Evolutionary conservation across 805 yeast genomes (phyloP).

Genomic region (Myxozyma lipomycoides): DNA sequence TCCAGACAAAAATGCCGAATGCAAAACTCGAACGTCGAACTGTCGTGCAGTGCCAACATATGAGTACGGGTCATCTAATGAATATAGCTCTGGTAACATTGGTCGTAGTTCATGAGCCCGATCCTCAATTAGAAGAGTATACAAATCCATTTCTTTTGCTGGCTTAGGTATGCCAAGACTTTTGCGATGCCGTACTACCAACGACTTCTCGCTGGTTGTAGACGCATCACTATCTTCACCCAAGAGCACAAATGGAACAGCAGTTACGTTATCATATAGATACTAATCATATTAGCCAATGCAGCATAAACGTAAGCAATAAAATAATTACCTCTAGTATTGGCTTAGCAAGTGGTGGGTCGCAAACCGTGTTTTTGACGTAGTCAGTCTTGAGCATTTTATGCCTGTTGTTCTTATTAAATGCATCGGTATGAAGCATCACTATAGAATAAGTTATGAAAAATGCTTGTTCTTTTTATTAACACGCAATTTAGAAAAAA

Average conservation of each 20-base stretch:
- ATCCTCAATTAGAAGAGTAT: slow-evolving; percentile 35
- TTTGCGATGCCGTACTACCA: slow-evolving; percentile 35
- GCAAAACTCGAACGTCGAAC: slow-evolving; percentile 30
- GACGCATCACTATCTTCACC: slow-evolving; percentile 35
- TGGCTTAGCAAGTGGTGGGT: slow-evolving; percentile 35
- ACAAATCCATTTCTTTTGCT: slow-evolving; percentile 39
- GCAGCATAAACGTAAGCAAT: slow-evolving; percentile 39
- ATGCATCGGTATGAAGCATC: slow-evolving; percentile 70
- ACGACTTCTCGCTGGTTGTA: slow-evolving; percentile 1
- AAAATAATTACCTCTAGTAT: slow-evolving; percentile 36
- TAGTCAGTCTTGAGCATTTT: slow-evolving; percentile 67
- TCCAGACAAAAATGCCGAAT: slow-evolving; percentile 34
- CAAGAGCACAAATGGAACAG: slow-evolving; percentile 51
- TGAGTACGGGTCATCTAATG: slow-evolving; percentile 34
- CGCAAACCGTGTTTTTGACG: slow-evolving; percentile 43
- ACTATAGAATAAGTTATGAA: slow-evolving; percentile 60
- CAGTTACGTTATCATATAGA: slow-evolving; percentile 63
- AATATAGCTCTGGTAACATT: slow-evolving; percentile 29
- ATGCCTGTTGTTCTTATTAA: slow-evolving; percentile 60
- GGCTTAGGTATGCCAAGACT: slow-evolving; percentile 35
- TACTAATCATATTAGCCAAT: slow-evolving; percentile 39
- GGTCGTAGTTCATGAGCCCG: slow-evolving; percentile 39
- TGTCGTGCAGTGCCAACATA: slow-evolving; percentile 28
- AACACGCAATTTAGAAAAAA: neutral
- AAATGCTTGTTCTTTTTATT: slow-evolving; percentile 51